Conservation (phyloP, 208 protist genomes). For the Leishmania aethiopica region DNA sequence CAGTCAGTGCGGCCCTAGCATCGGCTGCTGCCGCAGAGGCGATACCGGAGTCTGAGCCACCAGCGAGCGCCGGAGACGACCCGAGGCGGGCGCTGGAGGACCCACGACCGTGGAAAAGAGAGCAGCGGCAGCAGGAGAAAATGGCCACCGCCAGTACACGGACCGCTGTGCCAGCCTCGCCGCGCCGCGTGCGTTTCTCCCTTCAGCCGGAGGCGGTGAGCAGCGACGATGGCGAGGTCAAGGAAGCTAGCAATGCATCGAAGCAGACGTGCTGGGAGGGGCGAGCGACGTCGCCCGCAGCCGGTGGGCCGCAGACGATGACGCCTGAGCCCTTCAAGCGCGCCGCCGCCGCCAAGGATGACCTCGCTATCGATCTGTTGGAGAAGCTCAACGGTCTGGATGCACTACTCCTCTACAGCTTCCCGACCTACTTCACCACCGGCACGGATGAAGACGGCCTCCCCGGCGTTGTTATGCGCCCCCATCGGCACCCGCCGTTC, state of each 20-base stretch:
- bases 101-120: neutral
- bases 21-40: neutral
- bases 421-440: conserved; percentile 38
- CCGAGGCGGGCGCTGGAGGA: neutral
- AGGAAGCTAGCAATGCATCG: neutral
- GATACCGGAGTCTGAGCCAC: neutral
- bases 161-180: neutral
- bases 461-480: conserved; percentile 26
- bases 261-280: neutral
- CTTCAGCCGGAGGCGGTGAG: neutral
- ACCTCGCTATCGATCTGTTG: conserved; percentile 17
- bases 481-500: neutral
- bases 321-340: neutral
- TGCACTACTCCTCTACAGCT: conserved; percentile 34
- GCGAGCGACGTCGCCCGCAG: neutral
- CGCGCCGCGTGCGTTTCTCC: conserved; percentile 21
- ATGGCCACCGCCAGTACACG: too few relatives aligned
- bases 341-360: neutral
- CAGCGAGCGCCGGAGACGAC: neutral
- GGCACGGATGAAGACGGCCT: conserved; percentile 31
- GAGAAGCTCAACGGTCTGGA: conserved; percentile 46
- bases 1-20: neutral
- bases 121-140: neutral
- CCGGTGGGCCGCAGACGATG: neutral
- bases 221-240: neutral